These are phyloP conservation scores for Sphagnum contortum DNA, from an alignment of 225 moss, liverwort and hornwort genomes.

Conservation along the genomic window DNA sequence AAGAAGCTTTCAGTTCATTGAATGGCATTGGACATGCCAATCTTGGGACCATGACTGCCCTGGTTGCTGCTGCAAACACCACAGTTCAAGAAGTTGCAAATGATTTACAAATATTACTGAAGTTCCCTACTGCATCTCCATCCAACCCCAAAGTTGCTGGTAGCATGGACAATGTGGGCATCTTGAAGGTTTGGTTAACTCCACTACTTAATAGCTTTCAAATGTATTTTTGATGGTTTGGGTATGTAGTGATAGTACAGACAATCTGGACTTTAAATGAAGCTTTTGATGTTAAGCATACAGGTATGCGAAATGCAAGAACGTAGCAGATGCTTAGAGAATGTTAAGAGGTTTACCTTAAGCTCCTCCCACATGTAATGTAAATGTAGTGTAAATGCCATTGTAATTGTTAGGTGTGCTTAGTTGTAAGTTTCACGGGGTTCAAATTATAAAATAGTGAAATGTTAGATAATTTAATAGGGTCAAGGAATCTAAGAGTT, in stretches of 20 bases:
- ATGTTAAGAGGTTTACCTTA: no score
- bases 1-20: slow-evolving; percentile 55
- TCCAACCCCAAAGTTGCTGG: slow-evolving; percentile 14
- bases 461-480: no score
- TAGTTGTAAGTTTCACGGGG: no score
- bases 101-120: slow-evolving; percentile 50
- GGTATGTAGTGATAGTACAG: no score
- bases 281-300: not conserved
- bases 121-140: slow-evolving; percentile 20
- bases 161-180: slow-evolving; percentile 36
- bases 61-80: slow-evolving; percentile 57
- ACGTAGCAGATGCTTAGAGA: no score
- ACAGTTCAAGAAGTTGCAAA: slow-evolving; percentile 55
- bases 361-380: no score
- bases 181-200: slow-evolving; percentile 44
- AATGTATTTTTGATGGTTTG: no score
- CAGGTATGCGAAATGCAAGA: no score
- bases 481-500: no score
- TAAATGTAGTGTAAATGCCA: no score
- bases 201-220: not conserved
- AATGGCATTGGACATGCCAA: slow-evolving; percentile 60
- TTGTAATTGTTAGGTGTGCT: no score
- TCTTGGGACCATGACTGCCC: slow-evolving; percentile 51
- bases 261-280: not conserved
- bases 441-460: no score